These are phyloP conservation scores for Globisporangium okanoganense DNA, from an alignment of 352 stramenopile genomes.

Conservation along the genomic window DNA sequence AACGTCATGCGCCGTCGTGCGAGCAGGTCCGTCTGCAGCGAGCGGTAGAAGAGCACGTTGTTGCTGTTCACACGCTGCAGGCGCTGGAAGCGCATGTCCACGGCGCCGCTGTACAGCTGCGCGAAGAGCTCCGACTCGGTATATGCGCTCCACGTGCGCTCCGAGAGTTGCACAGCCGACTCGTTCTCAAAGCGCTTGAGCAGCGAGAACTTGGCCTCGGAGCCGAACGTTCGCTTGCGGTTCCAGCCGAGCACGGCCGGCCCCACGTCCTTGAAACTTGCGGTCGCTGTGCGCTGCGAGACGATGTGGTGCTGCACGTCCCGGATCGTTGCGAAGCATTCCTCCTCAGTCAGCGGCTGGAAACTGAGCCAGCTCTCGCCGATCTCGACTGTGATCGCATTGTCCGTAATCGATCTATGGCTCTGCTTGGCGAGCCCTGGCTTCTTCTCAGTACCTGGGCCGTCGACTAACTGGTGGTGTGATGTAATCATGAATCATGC, in stretches of 20 bases:
- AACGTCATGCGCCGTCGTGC: slow-evolving; percentile 23
- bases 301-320: slow-evolving; percentile 12
- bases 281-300: slow-evolving; percentile 12
- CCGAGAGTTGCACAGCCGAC: slow-evolving; percentile 14
- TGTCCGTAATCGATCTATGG: not conserved
- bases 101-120: slow-evolving; percentile 29
- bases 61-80: slow-evolving; percentile 32
- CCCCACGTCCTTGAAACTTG: slow-evolving; percentile 18
- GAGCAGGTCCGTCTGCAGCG: slow-evolving; percentile 26
- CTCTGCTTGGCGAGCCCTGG: not conserved
- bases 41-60: slow-evolving; percentile 28
- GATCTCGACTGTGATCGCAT: slow-evolving; percentile 13
- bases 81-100: slow-evolving; percentile 30
- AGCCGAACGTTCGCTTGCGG: slow-evolving; percentile 27
- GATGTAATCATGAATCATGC: not conserved
- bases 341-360: slow-evolving; percentile 18
- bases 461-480: not conserved
- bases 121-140: slow-evolving; percentile 25
- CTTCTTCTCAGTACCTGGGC: slow-evolving; percentile 4
- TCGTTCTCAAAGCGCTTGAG: slow-evolving; percentile 22
- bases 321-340: slow-evolving; percentile 22
- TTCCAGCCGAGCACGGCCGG: slow-evolving; percentile 29
- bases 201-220: slow-evolving; percentile 25
- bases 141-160: slow-evolving; percentile 24
- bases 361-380: slow-evolving; percentile 21